Base-by-base conservation (phyloP, 2,329 filamentous ascomycete species). In the Sclerotinia minor region DNA sequence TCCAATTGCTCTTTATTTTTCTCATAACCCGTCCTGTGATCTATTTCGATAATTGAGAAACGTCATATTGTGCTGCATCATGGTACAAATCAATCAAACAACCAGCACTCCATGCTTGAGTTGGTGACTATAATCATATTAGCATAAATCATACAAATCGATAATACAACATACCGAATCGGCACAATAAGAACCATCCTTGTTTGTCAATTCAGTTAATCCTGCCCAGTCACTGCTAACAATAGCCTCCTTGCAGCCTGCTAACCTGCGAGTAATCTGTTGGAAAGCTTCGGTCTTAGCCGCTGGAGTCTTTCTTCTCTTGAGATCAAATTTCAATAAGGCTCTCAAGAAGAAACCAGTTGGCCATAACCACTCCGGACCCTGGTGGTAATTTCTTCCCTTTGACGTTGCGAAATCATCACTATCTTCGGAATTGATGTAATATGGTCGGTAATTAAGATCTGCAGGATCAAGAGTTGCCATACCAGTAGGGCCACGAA, bases 281-380 rank as follows among this genome's bases (percentile, higher is more conserved):
- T 98, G 94, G 83, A 97, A 97, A 5, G 91, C 91, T 79, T 98
- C 95, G 0, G 89, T 90, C 44, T 89, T 86, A 71, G 90, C 92
- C 75, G 92, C 85, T 5, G 80, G 69, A 1, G 83, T 86, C 70
- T 84, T 84, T 60, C 92, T 85, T 41, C 93, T 84, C 81, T 85
- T 84, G 61, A 98, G 81, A 77, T 97, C 93, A 75, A 98, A 98
- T 78, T 93, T 91, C 71, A 99, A 84, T 72, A 99, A 82, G 1
- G 95, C 95, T 60, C 96, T 89, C 29, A 97, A 83, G 83, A 97
- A 99, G 82, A 93, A 99, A 5, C 95, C 95, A 1, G 92, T 94
- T 0, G 94, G 96, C 95, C 95, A 99, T 32, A 97, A 81, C 95
- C 95, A 99, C 79, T 99, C 95, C 0, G 95, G 96, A 5, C 95